Base-by-base conservation (phyloP, 208 protist genomes). In the Trypanosoma avium region DNA sequence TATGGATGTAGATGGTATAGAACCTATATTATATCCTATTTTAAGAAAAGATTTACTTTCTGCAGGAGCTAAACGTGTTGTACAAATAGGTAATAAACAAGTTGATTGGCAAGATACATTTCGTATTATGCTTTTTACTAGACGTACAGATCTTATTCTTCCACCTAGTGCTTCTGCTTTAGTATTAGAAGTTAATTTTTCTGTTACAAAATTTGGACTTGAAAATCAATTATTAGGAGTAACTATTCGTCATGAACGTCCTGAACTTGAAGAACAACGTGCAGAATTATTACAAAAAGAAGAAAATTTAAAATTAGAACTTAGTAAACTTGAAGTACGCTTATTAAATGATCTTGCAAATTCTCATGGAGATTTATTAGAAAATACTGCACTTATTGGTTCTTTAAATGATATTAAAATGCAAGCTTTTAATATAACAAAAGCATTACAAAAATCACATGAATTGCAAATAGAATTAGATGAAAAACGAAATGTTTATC, bases 31-130 rank as follows among this genome's bases (percentile, higher is more conserved):
- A 4, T 97, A 93, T 70, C 92, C 97, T 10, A 45, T 99, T 3
- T 73, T 99, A n/a, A 82, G 97, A 13, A 79, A 82, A n/a, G 97
- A 99, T 72, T 63, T 99, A 6, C 57, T 90, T 33, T 83, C 81
- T 15, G 81, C 90, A 22, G 97, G 97, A 12, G 82, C 94, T 33
- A 96, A 97, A 67, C 81, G 80, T 40, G 78, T 93, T 24, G 92
- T 98, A 57, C 90, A 98, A 70, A 70, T 99, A 19, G 98, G 97
- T 50, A 98, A 98, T 55, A 99, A 98, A 73, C 60, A 81, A 61
- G 86, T 99, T 9, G 97, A 99, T 68, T 99, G 97, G 82, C 92
- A 97, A 50, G 97, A 98, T 35, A 81, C 84, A 65, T 99, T 99
- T 70, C 84, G 82, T 36, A 74, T 99, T 35, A 85, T 97, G 54